Base-by-base conservation (phyloP, 129 eudicot species). In the Artemisia annua region DNA sequence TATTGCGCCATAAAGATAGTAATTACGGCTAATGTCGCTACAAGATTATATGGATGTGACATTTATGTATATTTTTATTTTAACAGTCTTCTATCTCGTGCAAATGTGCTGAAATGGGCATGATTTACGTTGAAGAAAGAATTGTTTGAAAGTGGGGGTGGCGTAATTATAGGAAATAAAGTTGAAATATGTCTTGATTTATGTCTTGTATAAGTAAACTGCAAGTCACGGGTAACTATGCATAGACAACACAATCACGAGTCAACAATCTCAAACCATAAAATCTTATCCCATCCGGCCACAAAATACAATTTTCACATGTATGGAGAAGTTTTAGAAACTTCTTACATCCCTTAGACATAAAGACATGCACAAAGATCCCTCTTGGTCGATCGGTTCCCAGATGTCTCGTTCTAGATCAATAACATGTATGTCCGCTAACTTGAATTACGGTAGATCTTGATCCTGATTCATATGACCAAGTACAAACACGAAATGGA, bases 41-140 rank as follows among this genome's bases (percentile, higher is more conserved):
- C 5, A 1, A 12, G 14, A 14, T 61, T 26, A 18, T 28, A 4
- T 35, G 69, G 22, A 62, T 62, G 67, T 15, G 48, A 59, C 65
- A 62, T 39, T 39, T 39, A 39, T 39, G 28, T 56, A 18, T 56
- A 7, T 8, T n/a, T 56, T n/a, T 18, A 18, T 5, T 11, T 60
- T 60, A 60, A 60, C 66, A 60, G 66, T 60, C 10, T 22, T 60
- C 17, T n/a, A 60, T 3, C 10, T 44, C 3, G 18, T 66, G 70
- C 5, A 66, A 18, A 12, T 19, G 76, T 52, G 56, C 22, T 65
- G 5, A 11, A 43, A 66, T 22, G 14, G 73, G 60, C 73, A 76
- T 76, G 74, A 67, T 67, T 76, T 57, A 67, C 74, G 74, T 76
- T 54, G 57, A 65, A 24, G 58, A 43, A 54, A 8, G 49, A 66